Percentiles rank a stretch among this genome's conserved stretches.
Evolutionary conservation across 805 yeast genomes (phyloP).

Genomic region (Sugiyamaella boreocaroliniensis): DNA sequence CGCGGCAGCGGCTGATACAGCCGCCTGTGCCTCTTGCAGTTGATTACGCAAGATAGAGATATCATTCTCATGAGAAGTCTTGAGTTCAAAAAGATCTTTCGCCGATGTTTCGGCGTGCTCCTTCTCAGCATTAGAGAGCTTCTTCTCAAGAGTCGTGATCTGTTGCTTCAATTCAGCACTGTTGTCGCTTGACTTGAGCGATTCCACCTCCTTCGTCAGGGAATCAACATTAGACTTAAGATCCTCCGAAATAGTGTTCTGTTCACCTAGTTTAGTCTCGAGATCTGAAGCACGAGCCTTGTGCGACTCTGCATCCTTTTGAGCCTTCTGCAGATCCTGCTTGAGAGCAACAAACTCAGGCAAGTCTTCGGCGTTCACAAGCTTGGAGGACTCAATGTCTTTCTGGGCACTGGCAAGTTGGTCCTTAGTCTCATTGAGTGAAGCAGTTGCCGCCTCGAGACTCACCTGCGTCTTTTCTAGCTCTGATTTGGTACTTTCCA

Average conservation of each 20-base stretch:
- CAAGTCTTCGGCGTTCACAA: not conserved
- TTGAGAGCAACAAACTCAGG: not conserved
- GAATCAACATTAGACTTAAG: slow-evolving; percentile 1
- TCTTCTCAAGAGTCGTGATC: not conserved
- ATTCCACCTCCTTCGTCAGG: not conserved
- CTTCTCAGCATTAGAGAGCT: slow-evolving; percentile 2
- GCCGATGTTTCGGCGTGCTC: not conserved
- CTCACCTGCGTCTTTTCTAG: too few relatives aligned
- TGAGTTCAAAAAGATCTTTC: not conserved
- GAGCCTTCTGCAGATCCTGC: not conserved
- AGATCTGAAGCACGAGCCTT: not conserved
- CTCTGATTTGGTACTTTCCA: too few relatives aligned
- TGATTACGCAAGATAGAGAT: not conserved
- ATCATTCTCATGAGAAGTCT: not conserved
- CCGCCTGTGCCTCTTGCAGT: not conserved
- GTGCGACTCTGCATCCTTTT: not conserved
- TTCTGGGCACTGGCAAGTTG: too few relatives aligned
- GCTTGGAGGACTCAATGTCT: not conserved
- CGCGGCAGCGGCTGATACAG: slow-evolving; percentile 1
- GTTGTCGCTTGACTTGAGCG: slow-evolving; percentile 1
- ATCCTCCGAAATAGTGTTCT: not conserved
- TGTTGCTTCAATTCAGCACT: not conserved
- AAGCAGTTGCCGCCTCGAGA: too few relatives aligned
- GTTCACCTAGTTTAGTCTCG: not conserved
- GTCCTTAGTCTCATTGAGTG: too few relatives aligned